These are phyloP conservation scores for Entomortierella beljakovae DNA, from an alignment of 192 early-diverging fungal genomes.

Conservation along the genomic window DNA sequence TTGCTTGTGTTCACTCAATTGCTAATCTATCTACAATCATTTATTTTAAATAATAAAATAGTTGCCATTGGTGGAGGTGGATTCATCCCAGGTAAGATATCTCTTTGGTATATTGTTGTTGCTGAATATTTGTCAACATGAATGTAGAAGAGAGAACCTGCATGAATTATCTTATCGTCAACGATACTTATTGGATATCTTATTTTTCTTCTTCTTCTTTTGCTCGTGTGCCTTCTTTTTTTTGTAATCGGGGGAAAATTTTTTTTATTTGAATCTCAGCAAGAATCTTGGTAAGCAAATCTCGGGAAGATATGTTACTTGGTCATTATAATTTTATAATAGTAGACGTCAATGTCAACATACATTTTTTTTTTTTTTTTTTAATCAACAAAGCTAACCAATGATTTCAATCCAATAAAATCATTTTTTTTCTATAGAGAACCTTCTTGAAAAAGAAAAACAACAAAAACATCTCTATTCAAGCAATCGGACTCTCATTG, in stretches of 20 bases:
- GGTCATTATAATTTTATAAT: too few species aligned
- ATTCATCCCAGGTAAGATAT: slow-evolving; percentile 78
- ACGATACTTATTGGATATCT: not conserved
- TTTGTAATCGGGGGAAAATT: too few species aligned
- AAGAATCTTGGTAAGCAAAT: slow-evolving; percentile 53
- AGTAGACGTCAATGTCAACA: too few species aligned
- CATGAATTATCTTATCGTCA: too few species aligned
- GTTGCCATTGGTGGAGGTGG: slow-evolving; percentile 86
- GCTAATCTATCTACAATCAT: too few species aligned
- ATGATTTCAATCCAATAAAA: not conserved
- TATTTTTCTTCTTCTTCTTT: slow-evolving; percentile 4
- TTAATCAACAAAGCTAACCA: too few species aligned
- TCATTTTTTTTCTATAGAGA: slow-evolving; percentile 41
- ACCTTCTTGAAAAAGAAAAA: slow-evolving; percentile 78
- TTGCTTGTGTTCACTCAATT: too few species aligned
- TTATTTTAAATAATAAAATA: slow-evolving; percentile 16
- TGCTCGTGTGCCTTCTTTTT: slow-evolving; percentile 7
- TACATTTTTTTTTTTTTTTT: too few species aligned
- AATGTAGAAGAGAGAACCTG: not conserved
- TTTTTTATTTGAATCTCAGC: slow-evolving; percentile 38
- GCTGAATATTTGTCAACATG: not conserved
- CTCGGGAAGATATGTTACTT: too few species aligned
- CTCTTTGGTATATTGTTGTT: not conserved
- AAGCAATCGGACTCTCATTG: slow-evolving; percentile 79
- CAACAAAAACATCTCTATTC: slow-evolving; percentile 81